Base-by-base conservation (phyloP, 441 rosid genomes). In the Breynia disticha region DNA sequence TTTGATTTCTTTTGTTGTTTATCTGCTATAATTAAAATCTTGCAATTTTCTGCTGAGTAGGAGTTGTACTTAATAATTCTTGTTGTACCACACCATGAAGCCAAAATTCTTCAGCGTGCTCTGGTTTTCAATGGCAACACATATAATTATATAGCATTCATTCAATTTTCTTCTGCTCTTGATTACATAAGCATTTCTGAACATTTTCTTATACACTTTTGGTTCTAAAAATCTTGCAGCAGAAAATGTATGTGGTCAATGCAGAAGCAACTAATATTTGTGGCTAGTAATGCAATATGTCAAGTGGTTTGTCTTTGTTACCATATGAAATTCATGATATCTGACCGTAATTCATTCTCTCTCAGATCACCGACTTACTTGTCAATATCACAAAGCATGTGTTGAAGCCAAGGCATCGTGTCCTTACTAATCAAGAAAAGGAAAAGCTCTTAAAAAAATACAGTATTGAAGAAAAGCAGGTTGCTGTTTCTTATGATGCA, bases 381-480 rank as follows among this genome's bases (percentile, higher is more conserved):
- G 84, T 84, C 56, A 88, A 91, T 67, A 73, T 88, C 69, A 88
- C 97, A 6, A 77, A 86, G 76, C 98, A 91, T 63, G 78, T 70
- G 45, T 61, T 88, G 55, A 86, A 80, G 72, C 97, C 95, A 49
- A 69, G 55, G 66, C 95, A 84, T 69, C 79, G 55, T 24, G 77
- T 88, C 20, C 63, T 91, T 50, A 79, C 73, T 24, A 83, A 82
- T 38, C 46, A 59, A 55, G 95, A 86, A 70, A 91, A 91, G 68
- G 52, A 69, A 51, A 55, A 57, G 60, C 87, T 91, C 49, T 69
- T 88, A 60, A 70, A 79, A 56, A 67, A 76, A 72, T 81, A 71
- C 73, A 72, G 65, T 50, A 75, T 91, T 19, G 83, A 82, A 52
- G 94, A 88, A 19, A 91, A 86, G 65, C 97, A 91, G 91, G 98